Percentiles rank a stretch among this genome's conserved stretches.
Conservation (phyloP, 495 filamentous ascomycete species). For the Bathelium albidoporum region DNA sequence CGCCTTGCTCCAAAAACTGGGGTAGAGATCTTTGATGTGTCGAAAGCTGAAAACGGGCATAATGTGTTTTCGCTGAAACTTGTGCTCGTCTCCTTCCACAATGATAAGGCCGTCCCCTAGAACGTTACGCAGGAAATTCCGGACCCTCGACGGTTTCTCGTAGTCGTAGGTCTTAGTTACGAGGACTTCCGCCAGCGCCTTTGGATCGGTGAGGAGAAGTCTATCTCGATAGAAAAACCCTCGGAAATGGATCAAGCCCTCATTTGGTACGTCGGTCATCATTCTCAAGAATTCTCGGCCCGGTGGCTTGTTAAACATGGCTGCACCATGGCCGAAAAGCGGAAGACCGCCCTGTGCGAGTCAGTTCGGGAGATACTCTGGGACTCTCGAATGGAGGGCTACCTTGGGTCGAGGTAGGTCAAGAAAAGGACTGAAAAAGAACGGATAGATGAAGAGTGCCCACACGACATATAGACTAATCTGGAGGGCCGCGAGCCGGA, state of each 20-base stretch:
- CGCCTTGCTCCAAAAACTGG: slow-evolving; percentile 36
- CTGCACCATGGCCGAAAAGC: background rate
- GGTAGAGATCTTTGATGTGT: slow-evolving; percentile 29
- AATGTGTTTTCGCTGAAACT: slow-evolving; percentile 27
- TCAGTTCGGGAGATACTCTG: background rate
- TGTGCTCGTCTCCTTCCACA: slow-evolving; percentile 30
- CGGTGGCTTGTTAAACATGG: slow-evolving; percentile 1
- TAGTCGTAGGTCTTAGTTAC: slow-evolving; percentile 39
- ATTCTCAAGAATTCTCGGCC: background rate
- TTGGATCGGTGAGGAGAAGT: slow-evolving; percentile 20
- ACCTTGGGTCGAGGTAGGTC: background rate
- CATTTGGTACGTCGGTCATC: slow-evolving; percentile 14
- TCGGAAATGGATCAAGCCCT: slow-evolving; percentile 24
- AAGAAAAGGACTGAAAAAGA: background rate
- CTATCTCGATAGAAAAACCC: slow-evolving; percentile 21
- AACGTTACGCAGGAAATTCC: slow-evolving; percentile 24
- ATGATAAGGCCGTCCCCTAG: slow-evolving; percentile 28
- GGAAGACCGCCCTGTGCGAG: background rate
- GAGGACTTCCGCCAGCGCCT: slow-evolving; percentile 26
- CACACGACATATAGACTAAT: background rate
- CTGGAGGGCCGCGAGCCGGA: background rate
- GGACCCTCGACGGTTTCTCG: slow-evolving; percentile 39
- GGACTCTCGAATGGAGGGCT: background rate
- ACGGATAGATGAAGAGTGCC: background rate
- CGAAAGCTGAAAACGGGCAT: slow-evolving; percentile 28